Evolutionary conservation across 257 asterid genomes (phyloP).

Genomic region (Galeopsis tetrahit): DNA sequence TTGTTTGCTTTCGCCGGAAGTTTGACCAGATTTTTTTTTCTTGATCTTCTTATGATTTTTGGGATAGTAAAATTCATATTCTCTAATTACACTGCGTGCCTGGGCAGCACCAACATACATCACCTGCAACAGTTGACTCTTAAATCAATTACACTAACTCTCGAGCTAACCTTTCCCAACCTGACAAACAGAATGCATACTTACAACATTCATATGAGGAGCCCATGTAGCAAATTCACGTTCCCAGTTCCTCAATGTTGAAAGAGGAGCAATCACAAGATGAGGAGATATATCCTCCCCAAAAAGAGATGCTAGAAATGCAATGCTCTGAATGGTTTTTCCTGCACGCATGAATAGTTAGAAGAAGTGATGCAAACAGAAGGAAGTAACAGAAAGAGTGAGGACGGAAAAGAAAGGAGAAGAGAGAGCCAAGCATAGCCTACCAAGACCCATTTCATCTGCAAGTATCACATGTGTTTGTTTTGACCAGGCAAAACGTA

Average conservation of each 20-base stretch:
- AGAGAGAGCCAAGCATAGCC: conserved; percentile 37
- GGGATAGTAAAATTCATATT: conserved; percentile 89
- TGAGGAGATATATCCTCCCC: conserved; percentile 82
- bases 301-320: conserved; percentile 91
- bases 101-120: conserved; percentile 91
- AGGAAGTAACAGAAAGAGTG: conserved; percentile 20
- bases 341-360: conserved; percentile 58
- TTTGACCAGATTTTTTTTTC: conserved; percentile 81
- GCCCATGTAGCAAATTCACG: conserved; percentile 99
- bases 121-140: conserved; percentile 62
- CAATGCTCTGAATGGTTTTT: conserved; percentile 98
- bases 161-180: conserved; percentile 26
- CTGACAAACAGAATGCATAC: conserved; percentile 40
- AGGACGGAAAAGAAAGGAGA: conserved; percentile 2
- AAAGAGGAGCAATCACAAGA: conserved; percentile 97
- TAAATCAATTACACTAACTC: conserved; percentile 34
- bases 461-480: conserved; percentile 99
- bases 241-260: conserved; percentile 98
- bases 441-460: conserved; percentile 99
- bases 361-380: conserved; percentile 22
- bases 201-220: conserved; percentile 98
- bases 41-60: conserved; percentile 79
- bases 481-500: conserved; percentile 97
- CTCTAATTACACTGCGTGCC: conserved; percentile 83
- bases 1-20: conserved; percentile 76